Evolutionary conservation across 2,329 filamentous ascomycete species (phyloP), one percentile per base, ranked within the genome.

Genomic region (Penicillium janthinellum): DNA sequence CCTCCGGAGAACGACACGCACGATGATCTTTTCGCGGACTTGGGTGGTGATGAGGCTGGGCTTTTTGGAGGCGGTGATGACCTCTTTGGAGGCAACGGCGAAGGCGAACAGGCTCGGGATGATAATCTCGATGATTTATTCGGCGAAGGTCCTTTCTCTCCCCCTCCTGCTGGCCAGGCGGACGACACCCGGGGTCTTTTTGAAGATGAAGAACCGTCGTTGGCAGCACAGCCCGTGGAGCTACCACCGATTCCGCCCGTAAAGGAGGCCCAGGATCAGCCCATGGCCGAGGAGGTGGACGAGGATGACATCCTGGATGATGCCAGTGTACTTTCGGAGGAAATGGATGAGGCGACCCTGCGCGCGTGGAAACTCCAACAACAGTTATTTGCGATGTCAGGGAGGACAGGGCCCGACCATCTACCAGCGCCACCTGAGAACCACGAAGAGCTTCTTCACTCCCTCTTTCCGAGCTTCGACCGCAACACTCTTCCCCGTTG

Each of bases 381-480:
- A 63, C 74, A 76, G 45, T 66, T 82, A 47, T 80, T 82, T 63
- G 77, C 78, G 8, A 78, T 79, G 72, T 80, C 78, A 20, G 71
- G 73, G 20, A 71, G 71, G 39, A 42, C 56, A 47, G 78, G 75
- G 0, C 88, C 71, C 81, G 89, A 77, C 83, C 89, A 72, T 80
- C 82, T 60, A 78, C 89, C 90, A 1, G 85, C 88, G 4, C 86
- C 89, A 0, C 87, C 88, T 2, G 88, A 91, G 74, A 90, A 88
- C 25, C 84, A 88, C 22, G 85, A 89, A 64, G 91, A 96, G 62
- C 81, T 93, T 1, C 83, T 96, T 54, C 88, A 90, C 67, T 88
- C 90, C 41, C 84, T 91, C 22, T 98, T 90, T 79, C 94, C 95
- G 1, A 84, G 86, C 8, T 98, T 94, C 73, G 86, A 91, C 64